Base-by-base conservation (phyloP, 345 rosid species). In the Psidium guajava region DNA sequence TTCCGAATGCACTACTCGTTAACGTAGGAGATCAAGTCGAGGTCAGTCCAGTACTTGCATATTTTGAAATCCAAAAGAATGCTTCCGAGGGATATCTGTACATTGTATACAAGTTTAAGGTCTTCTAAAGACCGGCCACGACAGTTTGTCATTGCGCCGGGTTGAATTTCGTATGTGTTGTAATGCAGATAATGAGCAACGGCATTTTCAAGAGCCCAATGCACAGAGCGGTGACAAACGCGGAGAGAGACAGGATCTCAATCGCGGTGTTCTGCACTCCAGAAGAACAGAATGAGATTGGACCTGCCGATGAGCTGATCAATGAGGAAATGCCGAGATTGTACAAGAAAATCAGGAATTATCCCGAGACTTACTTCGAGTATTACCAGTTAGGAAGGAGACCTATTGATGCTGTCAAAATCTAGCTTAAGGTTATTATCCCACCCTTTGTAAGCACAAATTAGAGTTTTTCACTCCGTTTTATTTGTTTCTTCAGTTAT, bases 1-100 rank as follows among this genome's bases (percentile, higher is more conserved):
- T 84, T 47, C 90, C 90, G 1, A 55, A 87, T 2, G 90, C 88
- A 42, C 89, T 89, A 4, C 89, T 91, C 22, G 9, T 91, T 13
- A 89, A 89, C 53, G 82, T 85, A 20, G 93, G 91, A 6, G 91
- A 91, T 85, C 91, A 88, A 87, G 83, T 84, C 11, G 90, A 86
- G 90, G 88, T 89, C 80, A 69, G 80, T 69, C 47, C 47, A 36
- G 13, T 36, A 36, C 1, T 69, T 0, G 47, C 24, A 32, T 69
- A 8, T 32, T 69, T 18, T 69, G 47, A 36, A 69, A 69, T 2
- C 40, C 47, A 36, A 57, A 36, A 69, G 13, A 36, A 69, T 36
- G 47, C 80, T 69, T 36, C 47, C 13, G 3, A 36, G 47, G 80
- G 25, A 18, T 36, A 18, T 69, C 47, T 36, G 1, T 69, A 18